phyloP scores from a whole-genome alignment of 2,329 filamentous ascomycete genomes.

The Apiospora kogelbergensis region DNA sequence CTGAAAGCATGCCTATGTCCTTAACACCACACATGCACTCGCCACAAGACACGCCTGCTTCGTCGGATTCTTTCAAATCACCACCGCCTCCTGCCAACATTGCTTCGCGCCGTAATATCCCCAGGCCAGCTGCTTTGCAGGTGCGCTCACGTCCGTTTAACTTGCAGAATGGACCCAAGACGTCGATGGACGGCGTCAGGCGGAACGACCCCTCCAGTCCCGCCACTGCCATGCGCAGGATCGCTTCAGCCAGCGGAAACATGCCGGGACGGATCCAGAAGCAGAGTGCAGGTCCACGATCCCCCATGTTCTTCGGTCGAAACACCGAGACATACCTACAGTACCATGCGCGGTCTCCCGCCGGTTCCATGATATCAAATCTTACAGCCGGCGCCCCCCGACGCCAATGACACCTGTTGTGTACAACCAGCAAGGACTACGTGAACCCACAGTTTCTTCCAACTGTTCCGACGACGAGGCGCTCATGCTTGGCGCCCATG shows the following conservation, averaged over 20 bases:
- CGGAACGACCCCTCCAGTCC: constrained; percentile 45
- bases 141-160: constrained; percentile 44
- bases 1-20: constrained; percentile 21
- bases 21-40: background rate
- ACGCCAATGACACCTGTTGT: constrained; percentile 50
- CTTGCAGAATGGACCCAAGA: constrained; percentile 40
- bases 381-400: constrained; percentile 44
- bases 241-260: constrained; percentile 50
- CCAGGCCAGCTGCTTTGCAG: constrained; percentile 49
- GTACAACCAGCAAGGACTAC: constrained; percentile 35
- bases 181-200: constrained; percentile 46
- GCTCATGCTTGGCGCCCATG: constrained; percentile 26
- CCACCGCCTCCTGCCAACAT: constrained; percentile 53
- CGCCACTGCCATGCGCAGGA: constrained; percentile 46
- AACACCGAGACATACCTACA: constrained; percentile 46
- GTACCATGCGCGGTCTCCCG: constrained; percentile 41
- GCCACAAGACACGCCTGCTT: constrained; percentile 19
- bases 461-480: constrained; percentile 40
- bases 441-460: constrained; percentile 41
- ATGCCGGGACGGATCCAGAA: constrained; percentile 44
- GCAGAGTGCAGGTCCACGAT: constrained; percentile 38
- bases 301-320: constrained; percentile 44
- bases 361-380: constrained; percentile 35
- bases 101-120: constrained; percentile 51
- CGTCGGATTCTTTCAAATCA: constrained; percentile 43